Evolutionary conservation across 352 stramenopile genomes (phyloP).

Genomic region (Pythium coloratum): DNA sequence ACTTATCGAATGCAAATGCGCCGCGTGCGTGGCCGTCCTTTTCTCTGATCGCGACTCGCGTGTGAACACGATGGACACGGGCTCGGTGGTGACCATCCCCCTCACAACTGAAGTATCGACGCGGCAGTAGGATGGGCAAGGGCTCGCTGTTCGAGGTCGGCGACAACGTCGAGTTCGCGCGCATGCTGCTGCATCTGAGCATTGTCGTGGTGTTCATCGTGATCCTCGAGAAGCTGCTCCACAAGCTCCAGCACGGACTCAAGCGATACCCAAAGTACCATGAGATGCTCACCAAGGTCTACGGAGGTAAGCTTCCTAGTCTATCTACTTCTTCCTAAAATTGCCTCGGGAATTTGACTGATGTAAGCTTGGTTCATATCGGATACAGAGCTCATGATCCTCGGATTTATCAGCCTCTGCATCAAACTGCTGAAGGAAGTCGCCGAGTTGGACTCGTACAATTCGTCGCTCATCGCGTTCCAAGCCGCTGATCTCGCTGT

Average conservation of each 20-base stretch:
- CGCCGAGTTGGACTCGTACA: constrained; percentile 13
- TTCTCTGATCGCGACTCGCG: neutral
- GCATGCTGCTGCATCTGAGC: constrained; percentile 44
- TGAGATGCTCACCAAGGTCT: constrained; percentile 31
- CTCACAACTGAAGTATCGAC: neutral
- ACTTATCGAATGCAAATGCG: neutral
- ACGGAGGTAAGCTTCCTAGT: neutral
- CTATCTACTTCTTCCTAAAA: neutral
- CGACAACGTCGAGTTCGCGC: constrained; percentile 53
- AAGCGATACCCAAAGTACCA: constrained; percentile 54
- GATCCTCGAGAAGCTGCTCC: constrained; percentile 45
- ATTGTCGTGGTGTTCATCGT: constrained; percentile 50
- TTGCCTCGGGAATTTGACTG: neutral
- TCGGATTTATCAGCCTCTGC: constrained; percentile 27
- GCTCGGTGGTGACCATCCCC: neutral
- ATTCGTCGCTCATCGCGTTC: constrained; percentile 28
- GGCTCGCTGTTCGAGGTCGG: constrained; percentile 55
- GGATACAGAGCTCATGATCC: constrained; percentile 34
- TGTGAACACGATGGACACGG: neutral
- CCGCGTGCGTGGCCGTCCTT: neutral
- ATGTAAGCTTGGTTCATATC: too few relatives aligned
- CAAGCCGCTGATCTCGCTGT: constrained; percentile 35
- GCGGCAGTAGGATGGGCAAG: constrained; percentile 4
- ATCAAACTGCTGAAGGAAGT: constrained; percentile 27
- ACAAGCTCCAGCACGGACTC: constrained; percentile 49